A percentile compares a stretch with the other conserved stretches of the same genome.
Conservation (phyloP, 768 basidiomycete genomes). For the Mycena belliarum region DNA sequence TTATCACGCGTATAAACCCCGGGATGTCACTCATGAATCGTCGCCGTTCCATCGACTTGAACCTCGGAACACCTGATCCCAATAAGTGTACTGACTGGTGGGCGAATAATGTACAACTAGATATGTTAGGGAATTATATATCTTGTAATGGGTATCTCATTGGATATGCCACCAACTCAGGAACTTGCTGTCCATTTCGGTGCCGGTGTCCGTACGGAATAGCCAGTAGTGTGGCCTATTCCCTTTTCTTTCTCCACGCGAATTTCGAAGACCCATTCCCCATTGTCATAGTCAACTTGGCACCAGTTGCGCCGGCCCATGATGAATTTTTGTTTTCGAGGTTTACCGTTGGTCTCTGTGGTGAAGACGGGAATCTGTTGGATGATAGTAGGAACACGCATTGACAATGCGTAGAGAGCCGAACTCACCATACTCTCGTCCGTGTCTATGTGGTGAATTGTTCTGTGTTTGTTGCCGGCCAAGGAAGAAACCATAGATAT, state of each 20-base stretch:
- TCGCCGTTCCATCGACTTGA: background rate
- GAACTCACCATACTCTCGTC: conserved; percentile 80
- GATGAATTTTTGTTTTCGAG: conserved; percentile 77
- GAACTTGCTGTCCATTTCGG: conserved; percentile 6
- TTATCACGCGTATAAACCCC: background rate
- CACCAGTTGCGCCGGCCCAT: conserved; percentile 93
- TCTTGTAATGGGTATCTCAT: conserved; percentile 7
- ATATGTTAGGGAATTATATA: conserved; percentile 10
- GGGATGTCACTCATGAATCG: background rate
- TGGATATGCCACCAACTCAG: background rate
- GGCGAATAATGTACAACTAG: background rate
- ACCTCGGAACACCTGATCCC: background rate
- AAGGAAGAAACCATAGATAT: conserved; percentile 80
- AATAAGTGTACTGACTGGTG: background rate
- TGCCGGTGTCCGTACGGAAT: conserved; percentile 15
- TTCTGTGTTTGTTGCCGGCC: conserved; percentile 81
- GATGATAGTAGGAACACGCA: background rate
- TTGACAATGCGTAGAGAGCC: background rate
- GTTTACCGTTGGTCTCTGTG: conserved; percentile 72
- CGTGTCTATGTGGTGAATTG: conserved; percentile 78
- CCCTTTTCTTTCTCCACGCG: conserved; percentile 87
- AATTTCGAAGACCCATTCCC: conserved; percentile 79
- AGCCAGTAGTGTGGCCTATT: conserved; percentile 79
- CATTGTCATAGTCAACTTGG: conserved; percentile 54
- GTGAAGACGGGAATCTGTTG: conserved; percentile 73